These are phyloP conservation scores for Monosporascus ibericus DNA, from an alignment of 2,329 filamentous ascomycete species.

Conservation along the genomic window DNA sequence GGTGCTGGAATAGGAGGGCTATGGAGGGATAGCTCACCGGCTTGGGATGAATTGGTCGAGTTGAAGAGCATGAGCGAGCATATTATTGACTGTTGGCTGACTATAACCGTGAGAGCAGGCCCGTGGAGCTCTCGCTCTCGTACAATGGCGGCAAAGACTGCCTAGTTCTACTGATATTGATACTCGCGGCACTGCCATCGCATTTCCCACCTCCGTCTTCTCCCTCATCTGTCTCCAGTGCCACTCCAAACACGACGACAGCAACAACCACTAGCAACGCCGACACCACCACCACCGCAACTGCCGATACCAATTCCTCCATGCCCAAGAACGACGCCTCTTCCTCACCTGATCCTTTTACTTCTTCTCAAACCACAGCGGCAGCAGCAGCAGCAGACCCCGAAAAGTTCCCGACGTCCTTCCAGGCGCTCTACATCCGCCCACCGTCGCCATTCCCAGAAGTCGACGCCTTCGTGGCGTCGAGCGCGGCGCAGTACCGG, in stretches of 20 bases:
- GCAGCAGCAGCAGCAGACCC: conserved; percentile 7
- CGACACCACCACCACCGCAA: conserved; percentile 1
- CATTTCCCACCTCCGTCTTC: conserved; percentile 24
- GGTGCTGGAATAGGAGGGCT: too few relatives aligned
- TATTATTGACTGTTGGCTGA: conserved; percentile 2
- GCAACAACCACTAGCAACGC: conserved; percentile 3
- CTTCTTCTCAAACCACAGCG: conserved; percentile 1
- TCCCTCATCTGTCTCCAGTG: conserved; percentile 14
- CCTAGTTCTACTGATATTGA: conserved; percentile 81
- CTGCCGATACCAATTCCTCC: background rate
- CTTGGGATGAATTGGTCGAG: too few relatives aligned
- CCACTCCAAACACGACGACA: conserved; percentile 5
- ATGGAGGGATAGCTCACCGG: too few relatives aligned
- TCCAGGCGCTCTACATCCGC: conserved; percentile 87
- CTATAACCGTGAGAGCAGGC: conserved; percentile 38
- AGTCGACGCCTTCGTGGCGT: conserved; percentile 76
- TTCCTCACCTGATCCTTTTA: conserved; percentile 1
- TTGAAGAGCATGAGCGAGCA: too few relatives aligned
- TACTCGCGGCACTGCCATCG: conserved; percentile 59
- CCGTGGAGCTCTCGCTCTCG: conserved; percentile 76
- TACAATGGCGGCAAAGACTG: conserved; percentile 99
- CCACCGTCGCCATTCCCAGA: conserved; percentile 77
- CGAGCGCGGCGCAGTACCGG: conserved; percentile 62
- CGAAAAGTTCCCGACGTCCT: conserved; percentile 31
- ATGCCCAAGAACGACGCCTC: conserved; percentile 4